These are phyloP conservation scores for Gliomastix tumulicola DNA, from an alignment of 2,329 filamentous ascomycete genomes.

Conservation along the genomic window DNA sequence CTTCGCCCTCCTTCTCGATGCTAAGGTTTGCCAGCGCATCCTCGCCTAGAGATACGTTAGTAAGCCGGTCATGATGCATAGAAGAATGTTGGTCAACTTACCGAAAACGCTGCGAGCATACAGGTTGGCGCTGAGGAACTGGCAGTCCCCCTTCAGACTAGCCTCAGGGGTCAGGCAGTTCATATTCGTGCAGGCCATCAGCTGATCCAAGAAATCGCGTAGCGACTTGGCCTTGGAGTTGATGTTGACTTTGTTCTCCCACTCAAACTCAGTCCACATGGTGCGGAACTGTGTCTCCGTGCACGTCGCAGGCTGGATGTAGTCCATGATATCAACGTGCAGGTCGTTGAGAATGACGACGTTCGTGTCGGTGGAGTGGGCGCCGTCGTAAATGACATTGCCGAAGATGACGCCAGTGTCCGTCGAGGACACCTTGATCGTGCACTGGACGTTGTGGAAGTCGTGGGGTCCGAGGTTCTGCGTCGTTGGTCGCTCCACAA, in stretches of 20 bases:
- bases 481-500: conserved; percentile 91
- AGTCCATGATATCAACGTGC: conserved; percentile 99
- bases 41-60: conserved; percentile 62
- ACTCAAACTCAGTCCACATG: conserved; percentile 99
- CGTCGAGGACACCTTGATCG: conserved; percentile 96
- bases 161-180: conserved; percentile 94
- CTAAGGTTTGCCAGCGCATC: conserved; percentile 95
- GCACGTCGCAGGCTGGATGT: conserved; percentile 95
- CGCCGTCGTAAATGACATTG: conserved; percentile 95
- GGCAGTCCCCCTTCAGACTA: conserved; percentile 93
- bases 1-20: conserved; percentile 94
- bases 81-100: conserved; percentile 45
- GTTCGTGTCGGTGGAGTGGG: conserved; percentile 85
- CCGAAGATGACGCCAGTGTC: conserved; percentile 98
- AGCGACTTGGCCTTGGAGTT: conserved; percentile 93
- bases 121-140: conserved; percentile 94
- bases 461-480: conserved; percentile 94
- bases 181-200: conserved; percentile 99
- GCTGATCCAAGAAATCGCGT: conserved; percentile 82
- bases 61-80: conserved; percentile 5
- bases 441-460: conserved; percentile 97
- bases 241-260: conserved; percentile 99
- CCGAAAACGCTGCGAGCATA: conserved; percentile 97
- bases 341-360: conserved; percentile 98
- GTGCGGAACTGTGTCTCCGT: conserved; percentile 97